Evolutionary conservation across 768 basidiomycete species (phyloP).

Genomic region (Gloeophyllum trabeum): DNA sequence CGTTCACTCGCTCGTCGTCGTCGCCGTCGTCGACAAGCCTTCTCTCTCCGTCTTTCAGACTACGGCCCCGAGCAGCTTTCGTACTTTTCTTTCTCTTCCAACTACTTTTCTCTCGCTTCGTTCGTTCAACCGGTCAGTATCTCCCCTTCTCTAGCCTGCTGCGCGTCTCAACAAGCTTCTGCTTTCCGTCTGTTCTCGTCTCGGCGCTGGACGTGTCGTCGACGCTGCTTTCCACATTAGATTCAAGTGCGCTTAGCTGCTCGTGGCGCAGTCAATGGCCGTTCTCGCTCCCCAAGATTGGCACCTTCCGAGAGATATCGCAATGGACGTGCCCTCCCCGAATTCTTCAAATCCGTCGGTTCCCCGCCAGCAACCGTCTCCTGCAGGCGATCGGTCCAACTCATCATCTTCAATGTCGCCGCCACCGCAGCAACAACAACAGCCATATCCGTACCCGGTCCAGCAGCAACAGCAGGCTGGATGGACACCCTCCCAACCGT

Average conservation of each 20-base stretch:
- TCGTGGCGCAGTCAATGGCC: conserved; percentile 43
- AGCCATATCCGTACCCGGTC: conserved; percentile 56
- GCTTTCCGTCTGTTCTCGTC: neutral
- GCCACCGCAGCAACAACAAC: conserved; percentile 22
- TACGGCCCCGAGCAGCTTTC: conserved; percentile 1
- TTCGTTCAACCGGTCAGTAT: conserved; percentile 1
- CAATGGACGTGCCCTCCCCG: conserved; percentile 41
- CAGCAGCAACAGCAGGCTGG: conserved; percentile 60
- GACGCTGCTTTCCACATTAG: conserved; percentile 6
- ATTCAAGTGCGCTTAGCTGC: conserved; percentile 2
- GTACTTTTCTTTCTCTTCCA: conserved; percentile 7
- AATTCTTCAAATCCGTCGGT: conserved; percentile 23
- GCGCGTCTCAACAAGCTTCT: too few species aligned
- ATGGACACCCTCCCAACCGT: conserved; percentile 66
- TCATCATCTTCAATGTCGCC: conserved; percentile 16
- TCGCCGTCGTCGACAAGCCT: conserved; percentile 11
- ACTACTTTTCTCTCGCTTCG: neutral
- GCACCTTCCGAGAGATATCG: conserved; percentile 51
- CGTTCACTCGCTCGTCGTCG: too few species aligned
- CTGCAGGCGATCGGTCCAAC: conserved; percentile 38
- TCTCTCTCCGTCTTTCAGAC: conserved; percentile 6
- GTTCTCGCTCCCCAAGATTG: conserved; percentile 72
- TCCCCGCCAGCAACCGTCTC: conserved; percentile 50
- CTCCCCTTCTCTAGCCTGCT: too few species aligned
- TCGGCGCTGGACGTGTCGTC: too few species aligned